Conservation (phyloP, 257 asterid genomes). For the Ocimum tenuiflorum region DNA sequence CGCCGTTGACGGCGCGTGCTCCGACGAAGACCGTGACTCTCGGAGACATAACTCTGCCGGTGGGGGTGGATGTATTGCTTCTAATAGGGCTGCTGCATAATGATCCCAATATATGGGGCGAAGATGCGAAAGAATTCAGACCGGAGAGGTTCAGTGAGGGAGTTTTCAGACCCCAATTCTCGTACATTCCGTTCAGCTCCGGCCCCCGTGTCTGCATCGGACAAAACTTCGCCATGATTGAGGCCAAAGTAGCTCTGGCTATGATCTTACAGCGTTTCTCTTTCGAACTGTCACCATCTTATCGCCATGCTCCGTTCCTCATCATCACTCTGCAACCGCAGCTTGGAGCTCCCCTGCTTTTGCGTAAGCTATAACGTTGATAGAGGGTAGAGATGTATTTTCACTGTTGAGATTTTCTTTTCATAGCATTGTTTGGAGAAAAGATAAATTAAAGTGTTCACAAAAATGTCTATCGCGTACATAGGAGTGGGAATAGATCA, state of each 20-base stretch:
- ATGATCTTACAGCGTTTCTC: slow-evolving; percentile 32
- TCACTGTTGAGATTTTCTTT: background rate
- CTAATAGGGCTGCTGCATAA: slow-evolving; percentile 31
- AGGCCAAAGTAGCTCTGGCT: slow-evolving; percentile 25
- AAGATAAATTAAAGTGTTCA: no score
- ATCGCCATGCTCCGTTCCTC: slow-evolving; percentile 37
- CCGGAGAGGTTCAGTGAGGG: slow-evolving; percentile 45
- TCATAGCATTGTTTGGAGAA: no score
- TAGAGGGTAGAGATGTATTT: background rate
- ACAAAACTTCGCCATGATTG: slow-evolving; percentile 33
- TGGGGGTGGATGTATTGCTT: slow-evolving; percentile 25
- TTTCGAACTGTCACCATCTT: slow-evolving; percentile 34
- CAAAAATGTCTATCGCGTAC: no score
- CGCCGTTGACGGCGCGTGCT: slow-evolving; percentile 12
- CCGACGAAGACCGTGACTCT: slow-evolving; percentile 17
- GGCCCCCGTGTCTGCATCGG: slow-evolving; percentile 45
- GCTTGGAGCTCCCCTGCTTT: slow-evolving; percentile 29
- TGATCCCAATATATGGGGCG: slow-evolving; percentile 35
- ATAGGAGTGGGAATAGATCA: no score
- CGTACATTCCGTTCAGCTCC: slow-evolving; percentile 30
- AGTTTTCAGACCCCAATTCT: slow-evolving; percentile 11
- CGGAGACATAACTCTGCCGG: slow-evolving; percentile 28
- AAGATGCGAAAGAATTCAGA: slow-evolving; percentile 33
- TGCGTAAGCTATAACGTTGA: slow-evolving; percentile 27
- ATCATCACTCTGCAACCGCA: slow-evolving; percentile 46